Evolutionary conservation across 2,329 filamentous ascomycete genomes (phyloP).

Genomic region (Sclerotinia sclerotiorum): DNA sequence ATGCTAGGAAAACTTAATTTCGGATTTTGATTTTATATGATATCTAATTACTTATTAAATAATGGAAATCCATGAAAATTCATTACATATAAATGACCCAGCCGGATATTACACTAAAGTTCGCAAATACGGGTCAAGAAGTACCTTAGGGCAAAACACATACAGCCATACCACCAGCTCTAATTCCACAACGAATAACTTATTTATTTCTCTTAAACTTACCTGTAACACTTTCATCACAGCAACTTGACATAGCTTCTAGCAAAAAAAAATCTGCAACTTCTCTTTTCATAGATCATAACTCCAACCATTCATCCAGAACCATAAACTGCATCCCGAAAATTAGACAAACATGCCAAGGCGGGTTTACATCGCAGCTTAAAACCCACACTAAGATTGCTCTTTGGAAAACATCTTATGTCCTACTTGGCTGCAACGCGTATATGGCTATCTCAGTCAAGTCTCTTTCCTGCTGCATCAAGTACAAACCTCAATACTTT

Average conservation of each 20-base stretch:
- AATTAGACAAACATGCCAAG: background rate
- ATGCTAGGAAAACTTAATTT: too few species aligned
- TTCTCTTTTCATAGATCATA: background rate
- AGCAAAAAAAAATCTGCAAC: background rate
- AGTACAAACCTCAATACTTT: background rate
- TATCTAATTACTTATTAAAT: too few species aligned
- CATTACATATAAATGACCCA: too few species aligned
- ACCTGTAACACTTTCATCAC: background rate
- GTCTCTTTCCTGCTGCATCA: background rate
- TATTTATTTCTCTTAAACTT: background rate
- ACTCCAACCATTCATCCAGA: background rate
- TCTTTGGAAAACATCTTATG: accelerated
- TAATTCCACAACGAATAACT: background rate
- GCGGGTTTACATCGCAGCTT: background rate
- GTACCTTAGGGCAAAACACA: too few species aligned
- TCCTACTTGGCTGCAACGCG: background rate
- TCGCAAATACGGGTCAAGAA: too few species aligned
- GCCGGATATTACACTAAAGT: too few species aligned
- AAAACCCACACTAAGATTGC: background rate
- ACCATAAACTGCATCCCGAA: background rate
- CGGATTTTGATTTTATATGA: too few species aligned
- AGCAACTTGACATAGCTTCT: background rate
- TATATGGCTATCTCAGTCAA: background rate
- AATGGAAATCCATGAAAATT: too few species aligned
- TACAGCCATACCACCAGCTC: background rate